phyloP scores from a whole-genome alignment of 2,329 filamentous ascomycete genomes.

The Lasiodiplodia sp. region DNA sequence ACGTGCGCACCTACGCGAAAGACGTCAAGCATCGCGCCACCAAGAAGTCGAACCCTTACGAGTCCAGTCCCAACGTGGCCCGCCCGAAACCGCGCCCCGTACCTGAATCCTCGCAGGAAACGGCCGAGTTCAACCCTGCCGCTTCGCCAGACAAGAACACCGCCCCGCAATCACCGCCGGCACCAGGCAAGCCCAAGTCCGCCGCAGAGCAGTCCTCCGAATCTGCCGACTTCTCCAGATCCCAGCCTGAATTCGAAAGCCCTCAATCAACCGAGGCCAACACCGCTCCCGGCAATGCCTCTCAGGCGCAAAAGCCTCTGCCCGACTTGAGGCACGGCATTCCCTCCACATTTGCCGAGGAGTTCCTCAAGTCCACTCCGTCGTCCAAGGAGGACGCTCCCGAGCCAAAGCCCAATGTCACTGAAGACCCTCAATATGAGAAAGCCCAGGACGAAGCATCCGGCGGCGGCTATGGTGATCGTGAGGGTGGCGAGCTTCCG shows the following conservation, averaged over 20 bases:
- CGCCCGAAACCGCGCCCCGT: neutral
- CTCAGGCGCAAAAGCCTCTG: slow-evolving; percentile 68
- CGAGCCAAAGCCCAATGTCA: slow-evolving; percentile 55
- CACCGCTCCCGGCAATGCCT: slow-evolving; percentile 48
- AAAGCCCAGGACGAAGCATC: slow-evolving; percentile 49
- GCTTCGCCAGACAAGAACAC: slow-evolving; percentile 41
- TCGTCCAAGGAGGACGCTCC: slow-evolving; percentile 35
- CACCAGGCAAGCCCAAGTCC: slow-evolving; percentile 33
- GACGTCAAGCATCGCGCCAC: slow-evolving; percentile 36
- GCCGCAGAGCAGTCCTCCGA: slow-evolving; percentile 28
- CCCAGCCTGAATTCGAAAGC: slow-evolving; percentile 48
- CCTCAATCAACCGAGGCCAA: slow-evolving; percentile 45
- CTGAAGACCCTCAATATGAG: slow-evolving; percentile 59
- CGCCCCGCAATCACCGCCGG: slow-evolving; percentile 37
- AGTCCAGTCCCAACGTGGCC: slow-evolving; percentile 28
- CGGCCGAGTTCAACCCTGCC: slow-evolving; percentile 44
- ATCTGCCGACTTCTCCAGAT: slow-evolving; percentile 35
- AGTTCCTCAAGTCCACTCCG: slow-evolving; percentile 61
- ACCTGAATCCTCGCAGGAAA: slow-evolving; percentile 43
- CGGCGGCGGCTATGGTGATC: slow-evolving; percentile 57
- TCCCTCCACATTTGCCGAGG: slow-evolving; percentile 85
- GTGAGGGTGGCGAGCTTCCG: slow-evolving; percentile 71
- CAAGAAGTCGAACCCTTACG: slow-evolving; percentile 33
- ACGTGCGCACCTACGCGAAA: slow-evolving; percentile 37
- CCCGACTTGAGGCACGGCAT: slow-evolving; percentile 95